A percentile compares a stretch with the other conserved stretches of the same genome.
These are phyloP conservation scores for Dryas drummondii DNA, from an alignment of 306 rosid species.

Conservation along the genomic window DNA sequence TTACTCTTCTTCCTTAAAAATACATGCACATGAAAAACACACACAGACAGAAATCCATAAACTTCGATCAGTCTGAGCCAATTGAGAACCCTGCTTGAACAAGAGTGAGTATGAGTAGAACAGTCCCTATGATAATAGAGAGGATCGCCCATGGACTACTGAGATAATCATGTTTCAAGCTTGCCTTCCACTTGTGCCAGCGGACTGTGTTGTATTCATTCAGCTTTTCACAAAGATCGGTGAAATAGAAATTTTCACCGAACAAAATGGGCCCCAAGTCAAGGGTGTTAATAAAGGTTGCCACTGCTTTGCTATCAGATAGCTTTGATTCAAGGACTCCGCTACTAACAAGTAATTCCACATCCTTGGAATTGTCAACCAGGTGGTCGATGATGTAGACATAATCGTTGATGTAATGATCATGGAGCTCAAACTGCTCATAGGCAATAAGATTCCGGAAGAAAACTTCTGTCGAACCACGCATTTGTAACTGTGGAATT, in stretches of 20 bases:
- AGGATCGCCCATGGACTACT: conserved; percentile 29
- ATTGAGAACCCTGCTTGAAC: conserved; percentile 7
- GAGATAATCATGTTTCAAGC: conserved; percentile 27
- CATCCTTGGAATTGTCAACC: background rate
- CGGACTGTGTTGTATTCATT: background rate
- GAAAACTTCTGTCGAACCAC: conserved; percentile 6
- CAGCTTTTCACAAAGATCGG: background rate
- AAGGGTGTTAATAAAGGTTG: conserved; percentile 18
- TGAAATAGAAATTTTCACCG: conserved; percentile 8
- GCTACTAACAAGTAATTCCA: conserved; percentile 15
- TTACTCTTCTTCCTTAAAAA: too few relatives aligned
- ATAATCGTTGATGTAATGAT: conserved; percentile 22
- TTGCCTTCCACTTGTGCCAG: conserved; percentile 34
- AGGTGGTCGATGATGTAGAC: conserved; percentile 24
- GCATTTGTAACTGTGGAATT: conserved; percentile 27
- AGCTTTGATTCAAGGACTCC: conserved; percentile 16
- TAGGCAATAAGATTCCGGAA: conserved; percentile 32
- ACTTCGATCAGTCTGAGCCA: too few relatives aligned
- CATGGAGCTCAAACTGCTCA: conserved; percentile 32
- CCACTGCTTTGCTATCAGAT: conserved; percentile 21
- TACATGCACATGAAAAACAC: too few relatives aligned
- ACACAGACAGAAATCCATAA: too few relatives aligned
- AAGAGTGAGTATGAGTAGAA: conserved; percentile 22
- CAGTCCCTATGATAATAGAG: conserved; percentile 19
- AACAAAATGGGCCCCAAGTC: conserved; percentile 21